Evolutionary conservation across 352 stramenopile genomes (phyloP).

Genomic region (Pythium angustatum): DNA sequence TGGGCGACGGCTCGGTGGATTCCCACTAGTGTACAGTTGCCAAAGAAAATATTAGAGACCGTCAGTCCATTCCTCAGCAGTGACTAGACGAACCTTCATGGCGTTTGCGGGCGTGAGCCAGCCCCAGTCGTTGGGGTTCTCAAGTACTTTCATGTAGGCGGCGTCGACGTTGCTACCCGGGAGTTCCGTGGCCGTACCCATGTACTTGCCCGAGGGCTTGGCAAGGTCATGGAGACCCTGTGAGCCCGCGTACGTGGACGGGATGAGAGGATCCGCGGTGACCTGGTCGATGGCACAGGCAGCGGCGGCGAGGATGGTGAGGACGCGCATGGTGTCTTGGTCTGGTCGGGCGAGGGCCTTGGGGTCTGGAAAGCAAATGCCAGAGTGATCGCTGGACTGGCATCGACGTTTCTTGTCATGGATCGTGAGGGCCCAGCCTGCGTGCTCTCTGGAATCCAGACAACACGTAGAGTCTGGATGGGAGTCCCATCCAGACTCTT

Average conservation of each 20-base stretch:
- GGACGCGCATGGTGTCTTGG: neutral
- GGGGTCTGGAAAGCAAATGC: neutral
- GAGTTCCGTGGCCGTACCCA: slow-evolving; percentile 1
- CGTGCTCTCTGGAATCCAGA: no score
- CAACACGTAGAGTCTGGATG: no score
- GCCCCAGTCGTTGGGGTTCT: neutral
- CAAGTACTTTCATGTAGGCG: neutral
- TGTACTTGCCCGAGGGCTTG: neutral
- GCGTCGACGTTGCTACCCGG: neutral
- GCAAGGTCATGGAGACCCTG: neutral
- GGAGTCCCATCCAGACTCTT: no score
- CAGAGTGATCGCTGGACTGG: neutral
- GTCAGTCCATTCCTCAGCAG: no score
- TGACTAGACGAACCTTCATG: no score
- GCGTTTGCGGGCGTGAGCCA: neutral
- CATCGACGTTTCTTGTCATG: no score
- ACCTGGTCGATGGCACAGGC: neutral
- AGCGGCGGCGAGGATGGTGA: neutral
- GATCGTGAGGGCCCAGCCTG: no score
- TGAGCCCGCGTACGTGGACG: neutral
- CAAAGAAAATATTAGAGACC: neutral
- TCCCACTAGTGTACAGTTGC: neutral
- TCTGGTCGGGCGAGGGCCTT: neutral
- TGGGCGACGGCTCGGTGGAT: neutral
- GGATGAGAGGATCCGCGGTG: neutral